Evolutionary conservation across 2,329 filamentous ascomycete species (phyloP).

Genomic region (Periconia macrospinosa): DNA sequence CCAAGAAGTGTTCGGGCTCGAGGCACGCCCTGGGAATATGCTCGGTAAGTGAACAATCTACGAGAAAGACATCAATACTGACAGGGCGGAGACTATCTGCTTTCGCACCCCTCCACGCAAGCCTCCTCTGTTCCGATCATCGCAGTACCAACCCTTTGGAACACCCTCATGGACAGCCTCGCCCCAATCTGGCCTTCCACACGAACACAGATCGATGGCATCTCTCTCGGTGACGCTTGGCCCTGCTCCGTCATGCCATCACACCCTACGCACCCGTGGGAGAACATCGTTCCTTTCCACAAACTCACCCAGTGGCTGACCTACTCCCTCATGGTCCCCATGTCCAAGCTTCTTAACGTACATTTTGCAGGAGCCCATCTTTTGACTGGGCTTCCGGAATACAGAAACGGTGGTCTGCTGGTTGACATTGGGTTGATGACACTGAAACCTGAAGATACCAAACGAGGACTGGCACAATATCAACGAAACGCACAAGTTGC

Average conservation of each 20-base stretch:
- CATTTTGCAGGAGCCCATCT: slow-evolving; percentile 82
- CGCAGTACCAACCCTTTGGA: slow-evolving; percentile 85
- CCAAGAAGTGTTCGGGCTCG: slow-evolving; percentile 78
- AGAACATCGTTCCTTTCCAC: slow-evolving; percentile 86
- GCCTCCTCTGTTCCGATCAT: slow-evolving; percentile 87
- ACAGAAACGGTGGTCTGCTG: slow-evolving; percentile 87
- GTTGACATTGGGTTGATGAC: slow-evolving; percentile 82
- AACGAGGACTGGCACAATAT: slow-evolving; percentile 72
- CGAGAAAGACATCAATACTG: slow-evolving; percentile 2
- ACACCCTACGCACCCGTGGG: slow-evolving; percentile 70
- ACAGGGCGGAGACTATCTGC: slow-evolving; percentile 72
- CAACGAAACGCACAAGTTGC: slow-evolving; percentile 71
- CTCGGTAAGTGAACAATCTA: slow-evolving; percentile 63
- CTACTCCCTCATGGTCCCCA: slow-evolving; percentile 90
- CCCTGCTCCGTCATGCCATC: slow-evolving; percentile 82
- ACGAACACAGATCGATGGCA: slow-evolving; percentile 82
- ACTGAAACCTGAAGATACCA: slow-evolving; percentile 69
- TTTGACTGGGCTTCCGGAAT: slow-evolving; percentile 86
- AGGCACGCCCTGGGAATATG: slow-evolving; percentile 90
- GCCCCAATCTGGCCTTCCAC: slow-evolving; percentile 86
- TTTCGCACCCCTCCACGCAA: slow-evolving; percentile 86
- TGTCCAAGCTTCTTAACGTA: slow-evolving; percentile 77
- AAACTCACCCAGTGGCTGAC: slow-evolving; percentile 90
- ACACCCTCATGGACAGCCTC: slow-evolving; percentile 83
- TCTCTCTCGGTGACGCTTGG: slow-evolving; percentile 92